Evolutionary conservation across 2,329 filamentous ascomycete genomes (phyloP), one percentile per base, ranked within the genome.

Genomic region (Venturia aucupariae): DNA sequence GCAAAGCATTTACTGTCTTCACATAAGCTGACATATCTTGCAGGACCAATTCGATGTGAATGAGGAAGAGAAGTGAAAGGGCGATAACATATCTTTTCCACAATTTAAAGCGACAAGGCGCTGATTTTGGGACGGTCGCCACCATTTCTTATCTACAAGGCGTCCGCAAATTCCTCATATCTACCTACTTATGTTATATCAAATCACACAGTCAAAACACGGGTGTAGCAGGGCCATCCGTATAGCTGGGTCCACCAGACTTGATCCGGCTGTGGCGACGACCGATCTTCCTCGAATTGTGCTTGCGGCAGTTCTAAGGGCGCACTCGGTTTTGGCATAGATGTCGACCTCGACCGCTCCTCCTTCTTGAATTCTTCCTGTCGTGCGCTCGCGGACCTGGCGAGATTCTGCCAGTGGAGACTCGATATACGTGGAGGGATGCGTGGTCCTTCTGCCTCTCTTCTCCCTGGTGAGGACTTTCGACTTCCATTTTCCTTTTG

Each of bases 21-120:
- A n/a, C n/a, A n/a, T n/a, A n/a, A 35, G 19, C 51, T 57, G 19
- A 57, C 27, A 32, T 24, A 32, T 57, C 19, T 22, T 57, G 46
- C 46, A 57, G 51, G 51, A 57, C 15, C 51, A 57, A 35, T 57
- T 57, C 30, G 51, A 57, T 19, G 19, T 57, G 51, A 22, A 57
- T 22, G 27, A 57, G 17, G 30, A 38, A 27, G 27, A 57, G 24
- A 32, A 30, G 15, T 35, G 51, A 57, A 35, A n/a, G 51, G 30
- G 15, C 51, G 48, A 54, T 11, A 15, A 17, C 7, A 22, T 30
- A 19, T 32, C 30, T 11, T 2, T 19, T 32, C 27, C 19, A 57
- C 22, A 19, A 22, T 35, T 19, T 35, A 15, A 57, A 35, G 7
- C 17, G 17, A 15, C 8, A 17, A 32, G 51, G 51, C 30, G 51